Base-by-base conservation (phyloP, 2,329 filamentous ascomycete genomes). In the Aquanectria penicillioides region DNA sequence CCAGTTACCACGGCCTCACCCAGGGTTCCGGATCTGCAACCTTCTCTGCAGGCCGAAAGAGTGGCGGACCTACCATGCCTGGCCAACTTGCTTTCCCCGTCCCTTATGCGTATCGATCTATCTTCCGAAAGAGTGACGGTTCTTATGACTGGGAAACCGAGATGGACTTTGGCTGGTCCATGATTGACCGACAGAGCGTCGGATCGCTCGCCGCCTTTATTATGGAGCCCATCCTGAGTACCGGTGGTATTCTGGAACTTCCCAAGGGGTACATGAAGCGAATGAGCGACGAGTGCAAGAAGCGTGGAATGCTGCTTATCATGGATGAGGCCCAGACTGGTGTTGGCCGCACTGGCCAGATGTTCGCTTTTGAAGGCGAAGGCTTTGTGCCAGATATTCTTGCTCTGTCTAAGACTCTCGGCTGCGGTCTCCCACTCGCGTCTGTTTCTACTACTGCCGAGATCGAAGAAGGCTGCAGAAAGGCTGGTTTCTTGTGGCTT, bases 111-210 rank as follows among this genome's bases (percentile, higher is more conserved):
- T 89, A 89, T 67, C 82, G 86, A 4, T 89, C 86, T 0, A 77
- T 82, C 0, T 90, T 90, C 71, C 80, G 83, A 9, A 80, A 82
- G 29, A 18, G 81, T 0, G 86, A 89, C 61, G 86, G 86, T 1
- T 80, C 80, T 0, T 86, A 90, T 61, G 87, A 90, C 68, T 90
- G 87, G 87, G 78, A 86, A 63, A 82, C 84, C 0, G 88, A 90
- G 69, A 74, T 90, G 12, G 80, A 86, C 10, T 89, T 84, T 64
- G 86, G 84, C 15, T 89, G 84, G 78, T 75, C 77, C n/a, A 77
- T 89, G 73, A 74, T 90, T 37, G 86, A 89, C 64, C 74, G 78
- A 5, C 82, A 86, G 57, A 84, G 79, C 1, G 80, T 81, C 15
- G 87, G 86, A 0, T 88, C 85, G 0, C 77, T 90, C 0, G 86